Percentiles rank a stretch among this genome's conserved stretches.
Evolutionary conservation across 1,284 basidiomycete genomes (phyloP).

Genomic region (Termitomyces sp.): DNA sequence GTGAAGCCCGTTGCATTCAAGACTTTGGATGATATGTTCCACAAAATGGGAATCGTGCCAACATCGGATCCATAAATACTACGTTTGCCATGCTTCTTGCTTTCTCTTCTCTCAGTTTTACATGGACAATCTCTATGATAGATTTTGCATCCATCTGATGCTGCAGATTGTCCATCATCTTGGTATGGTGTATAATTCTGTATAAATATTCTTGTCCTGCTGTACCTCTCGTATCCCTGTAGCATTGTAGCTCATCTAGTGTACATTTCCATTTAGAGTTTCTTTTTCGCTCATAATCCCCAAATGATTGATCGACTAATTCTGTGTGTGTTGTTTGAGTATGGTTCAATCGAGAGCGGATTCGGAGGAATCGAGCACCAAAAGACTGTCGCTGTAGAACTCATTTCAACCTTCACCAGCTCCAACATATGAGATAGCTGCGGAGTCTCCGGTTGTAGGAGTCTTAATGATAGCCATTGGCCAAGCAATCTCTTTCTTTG

Average conservation of each 20-base stretch:
- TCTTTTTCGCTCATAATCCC: too few species aligned
- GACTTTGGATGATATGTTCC: conserved; percentile 83
- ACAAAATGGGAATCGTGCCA: conserved; percentile 58
- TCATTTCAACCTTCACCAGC: background rate
- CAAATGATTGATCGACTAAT: background rate
- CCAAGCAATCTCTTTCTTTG: conserved; percentile 10
- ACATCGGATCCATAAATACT: conserved; percentile 22
- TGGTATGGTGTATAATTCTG: background rate
- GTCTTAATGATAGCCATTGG: conserved; percentile 1
- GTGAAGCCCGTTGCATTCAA: conserved; percentile 92
- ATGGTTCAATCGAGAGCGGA: too few species aligned
- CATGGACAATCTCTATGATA: conserved; percentile 1
- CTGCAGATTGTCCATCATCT: background rate
- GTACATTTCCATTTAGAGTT: background rate
- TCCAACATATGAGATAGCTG: conserved; percentile 4
- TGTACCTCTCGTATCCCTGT: background rate
- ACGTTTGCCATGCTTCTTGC: background rate
- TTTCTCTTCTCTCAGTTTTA: background rate
- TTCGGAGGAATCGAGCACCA: background rate
- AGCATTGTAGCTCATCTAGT: conserved; percentile 3
- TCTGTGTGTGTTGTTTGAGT: too few species aligned
- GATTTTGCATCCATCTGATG: conserved; percentile 2
- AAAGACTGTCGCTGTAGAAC: background rate
- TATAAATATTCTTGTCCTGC: background rate
- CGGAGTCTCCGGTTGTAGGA: background rate